Evolutionary conservation across 768 basidiomycete genomes (phyloP).

Genomic region (Gloeophyllum trabeum): DNA sequence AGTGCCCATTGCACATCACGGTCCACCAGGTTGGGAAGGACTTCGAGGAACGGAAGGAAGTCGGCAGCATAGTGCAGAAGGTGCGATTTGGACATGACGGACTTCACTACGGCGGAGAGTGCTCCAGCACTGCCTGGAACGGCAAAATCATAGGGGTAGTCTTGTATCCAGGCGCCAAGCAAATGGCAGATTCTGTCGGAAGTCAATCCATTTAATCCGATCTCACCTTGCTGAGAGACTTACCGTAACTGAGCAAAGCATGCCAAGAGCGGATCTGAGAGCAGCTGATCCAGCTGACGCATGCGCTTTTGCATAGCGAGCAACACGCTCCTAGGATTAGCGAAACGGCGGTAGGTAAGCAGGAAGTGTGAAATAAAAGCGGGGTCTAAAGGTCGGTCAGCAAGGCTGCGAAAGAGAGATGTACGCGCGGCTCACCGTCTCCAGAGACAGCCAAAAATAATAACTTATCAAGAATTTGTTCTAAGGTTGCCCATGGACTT

Average conservation of each 20-base stretch:
- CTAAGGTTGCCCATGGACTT: slow-evolving; percentile 63
- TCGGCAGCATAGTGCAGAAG: slow-evolving; percentile 80
- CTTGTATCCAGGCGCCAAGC: slow-evolving; percentile 65
- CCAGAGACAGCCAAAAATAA: slow-evolving; percentile 76
- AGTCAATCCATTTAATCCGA: too few species aligned
- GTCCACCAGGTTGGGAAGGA: slow-evolving; percentile 51
- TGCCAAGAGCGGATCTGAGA: slow-evolving; percentile 75
- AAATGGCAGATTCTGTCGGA: slow-evolving; percentile 61
- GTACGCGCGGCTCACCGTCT: slow-evolving; percentile 42
- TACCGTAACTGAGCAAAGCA: slow-evolving; percentile 86
- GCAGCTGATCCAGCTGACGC: slow-evolving; percentile 61
- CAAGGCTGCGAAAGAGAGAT: slow-evolving; percentile 1
- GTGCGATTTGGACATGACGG: slow-evolving; percentile 69
- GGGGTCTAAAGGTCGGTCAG: slow-evolving; percentile 36
- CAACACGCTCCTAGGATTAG: slow-evolving; percentile 65
- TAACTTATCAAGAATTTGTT: slow-evolving; percentile 74
- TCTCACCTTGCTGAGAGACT: too few species aligned
- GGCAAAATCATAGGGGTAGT: slow-evolving; percentile 73
- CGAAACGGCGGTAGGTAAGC: slow-evolving; percentile 75
- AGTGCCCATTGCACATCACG: slow-evolving; percentile 67
- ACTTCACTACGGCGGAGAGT: slow-evolving; percentile 65
- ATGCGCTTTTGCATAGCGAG: slow-evolving; percentile 84
- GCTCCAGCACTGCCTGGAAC: slow-evolving; percentile 66
- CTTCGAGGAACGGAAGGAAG: slow-evolving; percentile 71
- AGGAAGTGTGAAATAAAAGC: slow-evolving; percentile 73